Evolutionary conservation across 2,329 filamentous ascomycete species (phyloP).

Genomic region (Apiospora hydei): DNA sequence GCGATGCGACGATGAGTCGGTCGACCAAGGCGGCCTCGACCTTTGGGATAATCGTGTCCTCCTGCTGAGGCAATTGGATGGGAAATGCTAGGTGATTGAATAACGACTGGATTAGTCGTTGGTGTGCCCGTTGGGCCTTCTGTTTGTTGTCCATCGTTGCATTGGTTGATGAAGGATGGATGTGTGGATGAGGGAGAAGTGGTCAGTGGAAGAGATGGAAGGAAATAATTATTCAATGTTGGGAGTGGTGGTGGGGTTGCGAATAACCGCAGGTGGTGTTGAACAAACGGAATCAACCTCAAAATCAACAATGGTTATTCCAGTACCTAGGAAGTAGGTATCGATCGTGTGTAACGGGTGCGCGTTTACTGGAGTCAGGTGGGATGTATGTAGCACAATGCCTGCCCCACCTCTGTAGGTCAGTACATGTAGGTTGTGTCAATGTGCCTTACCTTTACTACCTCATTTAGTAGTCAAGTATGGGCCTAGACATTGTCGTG

Average conservation of each 20-base stretch:
- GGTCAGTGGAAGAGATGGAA: no score
- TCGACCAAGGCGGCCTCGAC: conserved; percentile 28
- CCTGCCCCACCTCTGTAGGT: no score
- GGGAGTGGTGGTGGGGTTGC: not conserved
- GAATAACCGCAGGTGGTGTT: not conserved
- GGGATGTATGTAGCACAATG: no score
- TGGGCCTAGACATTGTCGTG: no score
- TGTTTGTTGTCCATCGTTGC: not conserved
- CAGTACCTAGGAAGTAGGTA: not conserved
- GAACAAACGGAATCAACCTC: not conserved
- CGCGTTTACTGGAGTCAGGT: not conserved
- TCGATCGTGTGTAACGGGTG: not conserved
- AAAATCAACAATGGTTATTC: not conserved
- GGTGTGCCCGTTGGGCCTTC: not conserved
- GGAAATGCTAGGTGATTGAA: conserved; percentile 36
- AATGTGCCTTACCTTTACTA: no score
- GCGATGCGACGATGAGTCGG: not conserved
- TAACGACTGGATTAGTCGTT: conserved; percentile 18
- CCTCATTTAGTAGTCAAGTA: no score
- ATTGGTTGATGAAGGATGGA: not conserved
- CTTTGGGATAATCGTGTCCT: conserved; percentile 29
- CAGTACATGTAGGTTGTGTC: no score
- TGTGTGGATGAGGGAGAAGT: not conserved
- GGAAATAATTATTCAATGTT: no score
- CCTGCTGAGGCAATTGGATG: conserved; percentile 29